Percentiles rank a stretch among this genome's conserved stretches.
Conservation (phyloP, 2,329 filamentous ascomycete species). For the Pyrenochaeta sp. region DNA sequence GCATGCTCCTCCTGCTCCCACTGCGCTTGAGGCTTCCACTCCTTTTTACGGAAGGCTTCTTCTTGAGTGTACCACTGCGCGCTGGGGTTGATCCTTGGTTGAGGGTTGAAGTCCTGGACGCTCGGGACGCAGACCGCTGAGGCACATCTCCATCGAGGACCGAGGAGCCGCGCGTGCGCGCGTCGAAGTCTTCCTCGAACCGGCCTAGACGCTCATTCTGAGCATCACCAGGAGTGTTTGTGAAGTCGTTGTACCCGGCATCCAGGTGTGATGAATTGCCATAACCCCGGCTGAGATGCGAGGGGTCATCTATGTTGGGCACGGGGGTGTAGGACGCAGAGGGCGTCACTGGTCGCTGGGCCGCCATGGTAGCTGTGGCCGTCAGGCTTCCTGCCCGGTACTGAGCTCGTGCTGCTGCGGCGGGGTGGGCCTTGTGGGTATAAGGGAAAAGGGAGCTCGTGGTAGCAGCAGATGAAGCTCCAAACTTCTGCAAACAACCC, state of each 20-base stretch:
- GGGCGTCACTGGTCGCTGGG: slow-evolving; percentile 37
- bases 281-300: slow-evolving; percentile 47
- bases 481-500: slow-evolving; percentile 12
- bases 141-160: slow-evolving; percentile 64
- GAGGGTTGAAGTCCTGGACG: slow-evolving; percentile 60
- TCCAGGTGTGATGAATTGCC: slow-evolving; percentile 36
- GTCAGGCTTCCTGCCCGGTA: slow-evolving; percentile 6
- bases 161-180: slow-evolving; percentile 71
- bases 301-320: slow-evolving; percentile 45
- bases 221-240: slow-evolving; percentile 41
- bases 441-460: slow-evolving; percentile 10
- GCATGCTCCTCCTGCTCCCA: slow-evolving; percentile 80
- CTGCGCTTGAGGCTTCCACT: slow-evolving; percentile 79
- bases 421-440: slow-evolving; percentile 13
- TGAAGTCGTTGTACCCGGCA: slow-evolving; percentile 50
- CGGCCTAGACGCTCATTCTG: slow-evolving; percentile 53
- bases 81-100: slow-evolving; percentile 58
- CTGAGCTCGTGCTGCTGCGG: slow-evolving; percentile 6
- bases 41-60: slow-evolving; percentile 81
- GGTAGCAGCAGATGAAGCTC: slow-evolving; percentile 2
- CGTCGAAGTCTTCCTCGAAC: slow-evolving; percentile 77
- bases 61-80: slow-evolving; percentile 82
- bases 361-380: slow-evolving; percentile 28
- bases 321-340: slow-evolving; percentile 48
- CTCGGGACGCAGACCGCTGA: slow-evolving; percentile 70